These are phyloP conservation scores for Calendula officinalis DNA, from an alignment of 129 eudicot genomes.

Conservation along the genomic window DNA sequence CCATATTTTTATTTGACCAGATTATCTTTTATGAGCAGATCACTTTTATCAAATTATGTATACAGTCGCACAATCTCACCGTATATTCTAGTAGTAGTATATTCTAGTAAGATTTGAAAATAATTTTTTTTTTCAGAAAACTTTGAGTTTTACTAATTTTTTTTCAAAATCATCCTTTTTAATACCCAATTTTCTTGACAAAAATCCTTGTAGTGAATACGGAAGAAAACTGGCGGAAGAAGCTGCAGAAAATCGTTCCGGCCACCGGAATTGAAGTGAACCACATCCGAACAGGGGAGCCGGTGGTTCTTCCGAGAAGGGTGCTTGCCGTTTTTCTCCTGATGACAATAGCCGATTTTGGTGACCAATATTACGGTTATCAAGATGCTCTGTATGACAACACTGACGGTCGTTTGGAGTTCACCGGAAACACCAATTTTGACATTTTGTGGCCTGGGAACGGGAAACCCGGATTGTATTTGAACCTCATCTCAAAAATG, in stretches of 20 bases:
- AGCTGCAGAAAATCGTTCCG: constrained; percentile 55
- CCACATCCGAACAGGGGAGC: constrained; percentile 75
- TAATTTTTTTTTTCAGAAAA: no score
- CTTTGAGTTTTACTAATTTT: no score
- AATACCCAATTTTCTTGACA: no score
- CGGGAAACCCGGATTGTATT: constrained; percentile 88
- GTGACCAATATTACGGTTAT: constrained; percentile 74
- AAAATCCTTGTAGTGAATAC: neutral
- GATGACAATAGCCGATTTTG: constrained; percentile 94
- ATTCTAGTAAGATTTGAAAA: no score
- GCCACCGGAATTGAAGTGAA: constrained; percentile 51
- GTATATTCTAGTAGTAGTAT: no score
- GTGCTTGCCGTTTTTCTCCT: constrained; percentile 63
- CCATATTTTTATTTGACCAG: no score
- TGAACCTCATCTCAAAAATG: constrained; percentile 75
- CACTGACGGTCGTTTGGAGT: constrained; percentile 62
- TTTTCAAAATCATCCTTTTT: no score
- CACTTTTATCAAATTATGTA: no score
- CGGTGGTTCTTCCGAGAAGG: constrained; percentile 55
- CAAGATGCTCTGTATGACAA: constrained; percentile 73
- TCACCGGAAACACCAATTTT: constrained; percentile 45
- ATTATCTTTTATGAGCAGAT: no score
- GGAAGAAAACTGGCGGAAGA: constrained; percentile 70
- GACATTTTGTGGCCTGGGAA: constrained; percentile 79
- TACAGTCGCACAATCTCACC: no score